Base-by-base conservation (phyloP, 2,329 filamentous ascomycete genomes). In the Pseudocercospora cruenta region DNA sequence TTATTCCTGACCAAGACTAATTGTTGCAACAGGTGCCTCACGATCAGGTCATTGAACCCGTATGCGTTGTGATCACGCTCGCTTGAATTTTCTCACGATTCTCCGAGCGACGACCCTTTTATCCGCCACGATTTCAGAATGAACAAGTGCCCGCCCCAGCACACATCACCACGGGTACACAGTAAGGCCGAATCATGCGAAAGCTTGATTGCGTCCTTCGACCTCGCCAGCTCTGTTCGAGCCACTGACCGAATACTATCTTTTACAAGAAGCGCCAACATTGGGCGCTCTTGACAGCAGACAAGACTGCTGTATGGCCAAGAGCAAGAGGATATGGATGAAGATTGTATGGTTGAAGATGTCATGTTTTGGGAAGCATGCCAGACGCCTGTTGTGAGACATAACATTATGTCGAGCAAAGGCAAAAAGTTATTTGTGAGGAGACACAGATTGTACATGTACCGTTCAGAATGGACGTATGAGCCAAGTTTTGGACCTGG, bases 11-110 rank as follows among this genome's bases (percentile, higher is more conserved):
- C 51, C 10, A 4, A 58, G 39, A 28, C 82, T 85, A 80, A 86
- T 72, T 55, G 16, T 58, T 43, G 12, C 64, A 70, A 22, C 72
- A 93, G 91, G 73, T 94, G 91, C 83, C 80, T 94, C 79, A 93
- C 91, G n/a, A 93, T 93, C 76, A 89, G 91, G 68, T 93, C 91
- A 45, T 82, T 93, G 74, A 94, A 94, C 83, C 91, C 91, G 16
- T 94, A 90, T 77, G 91, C 91, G 69, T 76, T 85, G 63, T 85
- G 76, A 78, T 45, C 31, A 58, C 55, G 28, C 55, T 58, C 55
- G 55, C 55, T 58, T n/a, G 55, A 43, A 19, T 19, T 43, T 43
- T 31, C 7, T 24, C 12, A 19, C 28, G n/a, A 21, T 39, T 39
- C 28, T 58, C 33, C 55, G 55, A 31, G 55, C 31, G 55, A 62